phyloP scores from a whole-genome alignment of 208 protist genomes.

The Acanthamoeba polyphaga region DNA sequence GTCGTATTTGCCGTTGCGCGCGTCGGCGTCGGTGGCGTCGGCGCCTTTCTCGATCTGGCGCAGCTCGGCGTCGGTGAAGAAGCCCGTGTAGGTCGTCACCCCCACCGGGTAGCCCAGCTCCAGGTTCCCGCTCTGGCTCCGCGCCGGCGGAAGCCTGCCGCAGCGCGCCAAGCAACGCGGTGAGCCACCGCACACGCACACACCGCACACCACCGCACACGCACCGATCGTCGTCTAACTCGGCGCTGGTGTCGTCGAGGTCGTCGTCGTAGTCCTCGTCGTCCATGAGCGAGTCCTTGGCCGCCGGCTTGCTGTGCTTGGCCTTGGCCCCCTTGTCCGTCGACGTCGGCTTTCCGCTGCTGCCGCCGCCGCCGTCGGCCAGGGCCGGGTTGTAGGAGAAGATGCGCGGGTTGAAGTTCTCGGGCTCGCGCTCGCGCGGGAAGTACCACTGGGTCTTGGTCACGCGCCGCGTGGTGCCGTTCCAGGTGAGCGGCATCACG shows the following conservation, averaged over 20 bases:
- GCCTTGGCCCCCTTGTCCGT: not conserved
- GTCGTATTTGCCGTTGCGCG: conserved; percentile 52
- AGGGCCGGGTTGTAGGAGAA: conserved; percentile 37
- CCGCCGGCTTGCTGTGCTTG: not conserved
- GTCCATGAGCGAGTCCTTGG: not conserved
- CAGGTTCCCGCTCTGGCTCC: not conserved
- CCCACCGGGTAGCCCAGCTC: conserved; percentile 47
- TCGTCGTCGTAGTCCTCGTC: not conserved
- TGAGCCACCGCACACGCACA: not conserved
- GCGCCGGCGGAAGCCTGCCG: not conserved
- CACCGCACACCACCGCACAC: no score
- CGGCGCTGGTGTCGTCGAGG: not conserved
- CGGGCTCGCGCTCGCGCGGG: not conserved
- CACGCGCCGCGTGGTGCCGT: not conserved
- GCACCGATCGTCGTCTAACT: not conserved
- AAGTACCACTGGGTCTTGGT: conserved; percentile 60
- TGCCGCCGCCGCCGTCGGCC: no score
- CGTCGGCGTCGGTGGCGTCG: conserved; percentile 57
- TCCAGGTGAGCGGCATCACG: not conserved
- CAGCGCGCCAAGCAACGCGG: not conserved
- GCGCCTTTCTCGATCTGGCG: conserved; percentile 18
- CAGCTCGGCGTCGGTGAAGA: conserved; percentile 56
- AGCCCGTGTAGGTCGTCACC: conserved; percentile 44
- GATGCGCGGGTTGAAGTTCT: conserved; percentile 54
- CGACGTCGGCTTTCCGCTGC: not conserved